A percentile compares a stretch with the other conserved stretches of the same genome.
Conservation (phyloP, 352 stramenopile species). For the Globisporangium spinosum region DNA sequence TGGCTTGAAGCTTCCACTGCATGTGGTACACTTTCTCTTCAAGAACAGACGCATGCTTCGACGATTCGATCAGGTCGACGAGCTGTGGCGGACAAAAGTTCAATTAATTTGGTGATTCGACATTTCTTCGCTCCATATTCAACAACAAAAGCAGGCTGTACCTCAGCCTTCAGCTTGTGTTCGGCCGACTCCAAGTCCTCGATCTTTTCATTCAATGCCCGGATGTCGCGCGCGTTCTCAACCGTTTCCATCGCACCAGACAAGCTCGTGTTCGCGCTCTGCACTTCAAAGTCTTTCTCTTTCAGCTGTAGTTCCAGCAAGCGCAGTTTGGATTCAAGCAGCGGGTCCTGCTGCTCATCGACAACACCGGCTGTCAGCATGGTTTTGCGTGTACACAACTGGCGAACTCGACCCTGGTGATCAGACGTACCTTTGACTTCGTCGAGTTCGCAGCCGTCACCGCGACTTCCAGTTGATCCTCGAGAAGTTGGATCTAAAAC, state of each 20-base stretch:
- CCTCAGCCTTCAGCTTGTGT: slow-evolving; percentile 67
- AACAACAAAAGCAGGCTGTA: slow-evolving; percentile 16
- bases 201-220: slow-evolving; percentile 57
- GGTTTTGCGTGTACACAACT: neutral
- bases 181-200: slow-evolving; percentile 56
- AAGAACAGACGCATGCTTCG: slow-evolving; percentile 51
- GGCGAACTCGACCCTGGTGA: neutral
- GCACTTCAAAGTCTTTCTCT: slow-evolving; percentile 55
- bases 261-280: slow-evolving; percentile 41
- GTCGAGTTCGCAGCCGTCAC: slow-evolving; percentile 28
- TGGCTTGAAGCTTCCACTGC: slow-evolving; percentile 50
- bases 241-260: slow-evolving; percentile 51
- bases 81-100: slow-evolving; percentile 27
- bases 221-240: slow-evolving; percentile 46
- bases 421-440: slow-evolving; percentile 12
- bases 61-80: slow-evolving; percentile 63
- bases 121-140: too few species aligned
- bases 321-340: slow-evolving; percentile 66
- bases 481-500: slow-evolving; percentile 54
- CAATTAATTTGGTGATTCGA: neutral
- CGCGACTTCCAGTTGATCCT: slow-evolving; percentile 56
- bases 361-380: neutral
- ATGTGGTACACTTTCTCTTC: slow-evolving; percentile 61
- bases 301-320: slow-evolving; percentile 63
- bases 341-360: slow-evolving; percentile 43